A percentile compares a stretch with the other conserved stretches of the same genome.
Evolutionary conservation across 306 rosid species (phyloP).

Genomic region (Sicyos baderoa): DNA sequence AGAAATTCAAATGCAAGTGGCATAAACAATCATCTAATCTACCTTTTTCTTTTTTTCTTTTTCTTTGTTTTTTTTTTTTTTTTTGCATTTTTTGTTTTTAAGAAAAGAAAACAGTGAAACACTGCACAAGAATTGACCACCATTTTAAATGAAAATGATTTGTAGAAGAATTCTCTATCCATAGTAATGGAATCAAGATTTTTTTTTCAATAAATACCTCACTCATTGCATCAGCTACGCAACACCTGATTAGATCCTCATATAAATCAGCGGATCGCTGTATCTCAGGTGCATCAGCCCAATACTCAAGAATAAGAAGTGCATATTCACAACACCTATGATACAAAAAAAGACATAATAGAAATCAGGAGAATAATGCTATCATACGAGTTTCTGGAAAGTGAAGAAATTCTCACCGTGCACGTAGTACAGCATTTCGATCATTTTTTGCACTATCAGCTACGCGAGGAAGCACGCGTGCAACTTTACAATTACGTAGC

Average conservation of each 20-base stretch:
- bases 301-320: constrained; percentile 78
- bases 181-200: not conserved
- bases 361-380: constrained; percentile 22
- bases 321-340: constrained; percentile 97
- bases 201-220: constrained; percentile 46
- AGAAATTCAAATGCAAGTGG: not conserved
- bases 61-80: not conserved
- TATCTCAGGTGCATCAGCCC: constrained; percentile 98
- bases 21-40: not conserved
- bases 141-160: not conserved
- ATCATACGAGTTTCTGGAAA: constrained; percentile 6
- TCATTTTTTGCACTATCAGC: constrained; percentile 91
- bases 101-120: not conserved
- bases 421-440: constrained; percentile 84
- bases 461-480: constrained; percentile 86
- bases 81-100: no score
- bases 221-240: constrained; percentile 98
- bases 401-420: constrained; percentile 47
- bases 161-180: not conserved
- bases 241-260: constrained; percentile 85
- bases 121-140: not conserved
- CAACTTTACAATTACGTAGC: constrained; percentile 89
- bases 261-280: constrained; percentile 76
- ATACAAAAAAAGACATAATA: constrained; percentile 19
- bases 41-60: not conserved